Percentiles rank a stretch among this genome's conserved stretches.
These are phyloP conservation scores for Thuja plicata DNA, from an alignment of 83 land plant genomes.

Conservation along the genomic window DNA sequence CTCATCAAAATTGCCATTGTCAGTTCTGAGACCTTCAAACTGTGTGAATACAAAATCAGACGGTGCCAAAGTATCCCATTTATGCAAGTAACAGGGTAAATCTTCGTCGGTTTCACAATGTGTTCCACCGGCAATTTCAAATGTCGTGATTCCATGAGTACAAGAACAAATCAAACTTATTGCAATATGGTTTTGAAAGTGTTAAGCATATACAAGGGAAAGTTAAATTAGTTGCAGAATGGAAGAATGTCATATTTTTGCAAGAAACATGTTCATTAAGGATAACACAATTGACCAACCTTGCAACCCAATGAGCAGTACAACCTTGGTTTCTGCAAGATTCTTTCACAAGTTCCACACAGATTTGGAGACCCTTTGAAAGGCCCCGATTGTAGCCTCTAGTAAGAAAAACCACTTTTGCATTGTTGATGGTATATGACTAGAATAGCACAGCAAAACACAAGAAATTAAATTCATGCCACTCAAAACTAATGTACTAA, in stretches of 20 bases:
- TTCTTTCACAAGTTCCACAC: slow-evolving; percentile 65
- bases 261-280: neutral
- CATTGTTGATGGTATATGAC: slow-evolving; percentile 74
- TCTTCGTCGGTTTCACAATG: slow-evolving; percentile 29
- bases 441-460: slow-evolving; percentile 13
- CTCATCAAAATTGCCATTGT: slow-evolving; percentile 37
- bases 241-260: too few relatives aligned
- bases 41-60: slow-evolving; percentile 22
- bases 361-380: slow-evolving; percentile 51
- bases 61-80: slow-evolving; percentile 33
- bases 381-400: slow-evolving; percentile 61
- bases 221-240: neutral
- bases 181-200: neutral
- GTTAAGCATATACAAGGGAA: neutral
- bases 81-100: slow-evolving; percentile 26
- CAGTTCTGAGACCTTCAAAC: slow-evolving; percentile 13
- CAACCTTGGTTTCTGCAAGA: slow-evolving; percentile 57
- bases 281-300: slow-evolving; percentile 25
- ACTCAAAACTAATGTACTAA: neutral
- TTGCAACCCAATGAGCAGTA: slow-evolving; percentile 76
- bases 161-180: neutral
- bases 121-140: slow-evolving; percentile 43
- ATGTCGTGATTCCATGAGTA: neutral
- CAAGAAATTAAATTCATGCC: neutral
- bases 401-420: slow-evolving; percentile 71